Evolutionary conservation across 345 rosid genomes (phyloP).

Genomic region (Punica granatum): DNA sequence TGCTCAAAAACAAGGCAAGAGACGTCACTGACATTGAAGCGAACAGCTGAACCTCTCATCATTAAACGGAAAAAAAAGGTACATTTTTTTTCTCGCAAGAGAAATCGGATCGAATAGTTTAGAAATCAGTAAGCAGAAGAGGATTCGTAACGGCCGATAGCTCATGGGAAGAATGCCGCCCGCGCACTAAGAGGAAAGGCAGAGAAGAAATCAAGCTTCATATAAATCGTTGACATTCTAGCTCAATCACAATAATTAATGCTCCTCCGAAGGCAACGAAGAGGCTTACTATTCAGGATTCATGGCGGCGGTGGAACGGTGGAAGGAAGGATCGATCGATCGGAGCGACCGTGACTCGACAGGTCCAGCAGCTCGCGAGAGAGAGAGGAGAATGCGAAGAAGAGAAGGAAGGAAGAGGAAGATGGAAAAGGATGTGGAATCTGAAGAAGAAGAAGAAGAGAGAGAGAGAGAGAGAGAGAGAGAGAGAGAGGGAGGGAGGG

Average conservation of each 20-base stretch:
- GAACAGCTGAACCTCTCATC: not conserved
- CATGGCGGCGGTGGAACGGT: constrained; percentile 33
- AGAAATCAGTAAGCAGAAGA: not conserved
- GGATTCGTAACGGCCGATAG: too few relatives aligned
- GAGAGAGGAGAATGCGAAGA: not conserved
- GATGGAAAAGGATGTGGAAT: too few relatives aligned
- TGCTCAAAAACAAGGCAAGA: not conserved
- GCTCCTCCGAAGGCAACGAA: not conserved
- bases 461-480: too few relatives aligned
- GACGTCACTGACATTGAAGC: not conserved
- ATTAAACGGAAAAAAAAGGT: not conserved
- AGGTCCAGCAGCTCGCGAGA: not conserved
- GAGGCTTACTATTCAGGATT: constrained; percentile 84
- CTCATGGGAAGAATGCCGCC: too few relatives aligned
- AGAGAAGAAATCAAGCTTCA: too few relatives aligned
- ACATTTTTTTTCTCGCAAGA: not conserved
- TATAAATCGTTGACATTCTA: not conserved
- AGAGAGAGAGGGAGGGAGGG: too few relatives aligned
- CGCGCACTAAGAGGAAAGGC: too few relatives aligned
- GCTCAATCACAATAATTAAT: not conserved
- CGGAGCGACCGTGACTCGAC: constrained; percentile 7
- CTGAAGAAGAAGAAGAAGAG: too few relatives aligned
- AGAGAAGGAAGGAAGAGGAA: too few relatives aligned
- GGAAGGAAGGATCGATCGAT: constrained; percentile 7
- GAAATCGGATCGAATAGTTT: not conserved